Evolutionary conservation across 164 flowering plant genomes (phyloP), one percentile per base, ranked within the genome.

Genomic region (Nymphaea colorata): DNA sequence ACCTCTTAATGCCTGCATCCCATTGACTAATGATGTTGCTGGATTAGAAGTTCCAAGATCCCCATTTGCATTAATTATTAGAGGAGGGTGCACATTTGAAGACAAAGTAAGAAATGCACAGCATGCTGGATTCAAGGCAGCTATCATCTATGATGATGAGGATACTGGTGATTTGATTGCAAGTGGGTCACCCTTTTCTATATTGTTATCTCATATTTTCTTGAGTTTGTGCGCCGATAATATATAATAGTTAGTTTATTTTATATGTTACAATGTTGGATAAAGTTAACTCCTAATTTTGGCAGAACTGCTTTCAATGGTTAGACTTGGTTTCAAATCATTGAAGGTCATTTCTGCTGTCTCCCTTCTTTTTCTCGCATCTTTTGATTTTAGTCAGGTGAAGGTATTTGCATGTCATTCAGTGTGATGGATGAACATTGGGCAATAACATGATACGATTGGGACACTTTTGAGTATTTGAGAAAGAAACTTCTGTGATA

Each of bases 81-180:
- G 98, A 77, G 98, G 97, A 69, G 88, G 84, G 41, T 95, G 99
- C 75, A 82, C 91, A 75, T 92, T 92, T 70, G 96, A 92, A 67
- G 91, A 86, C 4, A 95, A 95, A 82, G 93, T 90, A 68, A 82
- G 88, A 77, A 83, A 71, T 70, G 99, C 94, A 2, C 99, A 95
- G 71, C 78, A 66, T 66, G 96, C 91, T 2, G 97, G 98, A 3
- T 95, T 84, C 69, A 76, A 83, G 75, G 94, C 99, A 68, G 96
- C 90, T 66, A 86, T 95, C 75, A 71, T 95, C 55, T 87, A 86
- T 71, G 90, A 92, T 75, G 74, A 83, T 76, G 88, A 76, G 68
- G 80, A 84, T 68, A 80, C 69, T 69, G 89, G 84, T 62, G 67
- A 64, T 69, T 73, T 95, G 74, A 83, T 95, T 77, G 83, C 97